phyloP scores from a whole-genome alignment of 805 yeast genomes.

The Cyberlindnera xylosilytica region DNA sequence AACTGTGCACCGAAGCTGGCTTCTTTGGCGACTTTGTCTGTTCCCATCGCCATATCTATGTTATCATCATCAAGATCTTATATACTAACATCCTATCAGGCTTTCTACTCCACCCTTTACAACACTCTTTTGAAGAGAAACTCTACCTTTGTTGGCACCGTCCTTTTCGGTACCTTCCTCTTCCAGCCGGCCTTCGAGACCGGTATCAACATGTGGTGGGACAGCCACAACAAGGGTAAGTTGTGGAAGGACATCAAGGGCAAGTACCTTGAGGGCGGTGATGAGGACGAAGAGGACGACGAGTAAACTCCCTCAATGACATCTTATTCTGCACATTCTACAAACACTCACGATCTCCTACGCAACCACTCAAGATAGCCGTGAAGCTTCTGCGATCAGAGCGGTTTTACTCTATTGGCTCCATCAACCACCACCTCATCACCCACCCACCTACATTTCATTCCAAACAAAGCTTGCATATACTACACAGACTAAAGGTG shows the following conservation, averaged over 20 bases:
- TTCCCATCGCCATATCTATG: too few species aligned
- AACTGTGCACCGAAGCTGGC: too few species aligned
- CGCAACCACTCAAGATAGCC: too few species aligned
- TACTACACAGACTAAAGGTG: constrained; percentile 2
- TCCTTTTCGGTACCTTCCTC: constrained; percentile 80
- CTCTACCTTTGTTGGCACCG: constrained; percentile 79
- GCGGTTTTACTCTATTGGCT: too few species aligned
- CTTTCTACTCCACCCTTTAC: constrained; percentile 49
- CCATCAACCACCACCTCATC: neutral
- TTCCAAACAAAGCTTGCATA: constrained; percentile 14
- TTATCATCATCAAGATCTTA: too few species aligned
- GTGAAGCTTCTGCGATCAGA: too few species aligned
- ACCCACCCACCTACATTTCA: constrained; percentile 1
- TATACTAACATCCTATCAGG: constrained; percentile 24
- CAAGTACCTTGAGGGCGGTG: constrained; percentile 54
- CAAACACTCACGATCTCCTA: neutral
- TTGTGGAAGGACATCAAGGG: constrained; percentile 80
- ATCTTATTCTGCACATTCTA: neutral
- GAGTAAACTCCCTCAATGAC: constrained; percentile 29
- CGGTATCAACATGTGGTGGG: constrained; percentile 68
- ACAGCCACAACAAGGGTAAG: constrained; percentile 77
- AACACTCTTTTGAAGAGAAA: constrained; percentile 83
- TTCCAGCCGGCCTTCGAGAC: constrained; percentile 77
- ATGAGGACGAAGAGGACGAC: constrained; percentile 59
- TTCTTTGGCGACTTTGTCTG: too few species aligned